Evolutionary conservation across 2,329 filamentous ascomycete genomes (phyloP), one percentile per base, ranked within the genome.

Genomic region (Clarireedia homoeocarpa): DNA sequence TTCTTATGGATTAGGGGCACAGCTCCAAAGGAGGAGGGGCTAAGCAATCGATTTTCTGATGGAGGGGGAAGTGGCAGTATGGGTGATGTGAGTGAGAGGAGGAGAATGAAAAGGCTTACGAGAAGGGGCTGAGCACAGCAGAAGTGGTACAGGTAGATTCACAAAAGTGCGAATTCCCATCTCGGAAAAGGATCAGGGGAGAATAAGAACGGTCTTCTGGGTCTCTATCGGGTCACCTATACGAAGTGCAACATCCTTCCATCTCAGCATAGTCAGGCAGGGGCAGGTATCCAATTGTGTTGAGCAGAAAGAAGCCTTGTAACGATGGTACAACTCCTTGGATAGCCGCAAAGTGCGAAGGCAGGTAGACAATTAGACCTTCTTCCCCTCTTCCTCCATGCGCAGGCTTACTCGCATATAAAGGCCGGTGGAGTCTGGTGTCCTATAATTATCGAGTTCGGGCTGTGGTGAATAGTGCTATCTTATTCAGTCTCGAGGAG

Each of bases 371-470:
- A 30, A 30, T 30, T 17, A 17, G 17, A 17, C 17, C 2, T 2
- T 17, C 17, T 17, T 17, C 17, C 17, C 17, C 20, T 46, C 40
- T 38, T 39, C 30, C 42, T 30, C 5, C 27, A n/a, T 48, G 51
- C 23, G 42, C 51, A 53, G 45, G 52, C 45, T 54, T 44, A 54
- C 52, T 12, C 42, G 52, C 46, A 54, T 54, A 48, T 30, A 12
- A 34, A 27, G 14, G 14, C 14, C 23, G 44, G 40, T 40, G 36
- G 38, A 17, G 6, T 15, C 38, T 6, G 15, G 12, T 15, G 38
- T 40, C 15, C 38, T 40, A 40, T 40, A 40, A 40, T 40, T 40
- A 12, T n/a, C 17, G 38, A 6, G 14, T 17, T 40, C 17, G 17
- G 14, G 14, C 38, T 40, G 14, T 40, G 38, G 17, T n/a, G 38